A percentile compares a stretch with the other conserved stretches of the same genome.
Conservation (phyloP, 2,329 filamentous ascomycete genomes). For the Penicillium paneum region DNA sequence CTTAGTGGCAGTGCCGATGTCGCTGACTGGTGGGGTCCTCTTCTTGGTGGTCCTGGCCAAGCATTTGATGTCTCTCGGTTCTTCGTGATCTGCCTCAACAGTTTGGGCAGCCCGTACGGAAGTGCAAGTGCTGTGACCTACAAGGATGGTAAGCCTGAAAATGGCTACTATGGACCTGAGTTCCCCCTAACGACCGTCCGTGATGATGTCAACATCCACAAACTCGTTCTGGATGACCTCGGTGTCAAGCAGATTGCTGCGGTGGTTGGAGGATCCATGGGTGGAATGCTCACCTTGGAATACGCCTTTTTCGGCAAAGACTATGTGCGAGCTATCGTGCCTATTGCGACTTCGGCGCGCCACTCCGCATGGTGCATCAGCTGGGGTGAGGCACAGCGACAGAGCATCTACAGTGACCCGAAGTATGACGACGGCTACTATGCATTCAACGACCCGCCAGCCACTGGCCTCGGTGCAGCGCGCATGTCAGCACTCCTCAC, state of each 20-base stretch:
- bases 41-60: slow-evolving; percentile 52
- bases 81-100: slow-evolving; percentile 55
- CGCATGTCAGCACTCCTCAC: slow-evolving; percentile 96
- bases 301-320: slow-evolving; percentile 69
- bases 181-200: slow-evolving; percentile 93
- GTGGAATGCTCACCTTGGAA: slow-evolving; percentile 57
- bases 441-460: slow-evolving; percentile 77
- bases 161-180: slow-evolving; percentile 85
- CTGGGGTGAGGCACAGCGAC: slow-evolving; percentile 57
- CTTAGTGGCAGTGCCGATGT: slow-evolving; percentile 56
- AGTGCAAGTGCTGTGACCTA: slow-evolving; percentile 63
- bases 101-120: slow-evolving; percentile 55
- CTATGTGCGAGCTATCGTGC: slow-evolving; percentile 53
- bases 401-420: slow-evolving; percentile 88
- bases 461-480: slow-evolving; percentile 83
- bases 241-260: slow-evolving; percentile 54
- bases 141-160: slow-evolving; percentile 72
- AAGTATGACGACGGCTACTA: slow-evolving; percentile 99
- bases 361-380: slow-evolving; percentile 60
- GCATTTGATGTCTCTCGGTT: slow-evolving; percentile 54
- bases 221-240: slow-evolving; percentile 53
- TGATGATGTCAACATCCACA: slow-evolving; percentile 78
- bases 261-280: slow-evolving; percentile 58
- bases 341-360: slow-evolving; percentile 55
- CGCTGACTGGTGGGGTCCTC: slow-evolving; percentile 56